Base-by-base conservation (phyloP, 1,284 basidiomycete species). In the Ceratobasidium sp. region DNA sequence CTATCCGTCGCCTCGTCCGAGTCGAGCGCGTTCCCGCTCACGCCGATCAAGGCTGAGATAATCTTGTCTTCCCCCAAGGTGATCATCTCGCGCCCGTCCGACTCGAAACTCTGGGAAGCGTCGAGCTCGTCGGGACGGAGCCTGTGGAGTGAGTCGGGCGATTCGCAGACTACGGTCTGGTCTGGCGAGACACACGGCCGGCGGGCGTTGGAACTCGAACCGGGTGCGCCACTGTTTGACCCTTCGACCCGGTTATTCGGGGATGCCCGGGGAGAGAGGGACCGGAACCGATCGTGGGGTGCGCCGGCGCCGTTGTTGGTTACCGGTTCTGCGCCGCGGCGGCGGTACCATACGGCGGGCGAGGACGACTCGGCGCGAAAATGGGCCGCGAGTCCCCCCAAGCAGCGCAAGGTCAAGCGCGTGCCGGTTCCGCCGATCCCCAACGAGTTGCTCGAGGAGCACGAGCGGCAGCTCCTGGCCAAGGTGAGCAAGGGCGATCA, bases 391-490 rank as follows among this genome's bases (percentile, higher is more conserved):
- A 53, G 62, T 49, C 30, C 62, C 42, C 38, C 53, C 3, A 58
- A 40, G 23, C 48, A 53, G 12, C 25, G 30, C 62, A 64, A 36
- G 33, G 30, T 70, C 7, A 70, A 70, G 42, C 53, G 67, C 16
- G 67, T 70, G 5, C 67, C 67, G 0, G 67, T 70, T 14, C 67
- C 67, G 5, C 67, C 67, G n/a, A 70, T 70, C n/a, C 67, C 67
- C 4, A 28, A 23, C 28, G 67, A 70, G 67, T 25, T 70, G 16
- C 56, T 70, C 14, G 54, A 70, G 33, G 67, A 70, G 67, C 67
- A 70, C 44, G 28, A 70, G 44, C 67, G 67, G 12, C 67, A 70
- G 44, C 9, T 70, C 3, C 33, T 21, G 21, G 16, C 48, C 28
- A 58, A 59, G 54, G 8, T 23, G 53, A 9, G 23, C 40, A 14